Evolutionary conservation across 805 yeast genomes (phyloP), one percentile per base, ranked within the genome.

Genomic region (Wickerhamiella bombiphila): DNA sequence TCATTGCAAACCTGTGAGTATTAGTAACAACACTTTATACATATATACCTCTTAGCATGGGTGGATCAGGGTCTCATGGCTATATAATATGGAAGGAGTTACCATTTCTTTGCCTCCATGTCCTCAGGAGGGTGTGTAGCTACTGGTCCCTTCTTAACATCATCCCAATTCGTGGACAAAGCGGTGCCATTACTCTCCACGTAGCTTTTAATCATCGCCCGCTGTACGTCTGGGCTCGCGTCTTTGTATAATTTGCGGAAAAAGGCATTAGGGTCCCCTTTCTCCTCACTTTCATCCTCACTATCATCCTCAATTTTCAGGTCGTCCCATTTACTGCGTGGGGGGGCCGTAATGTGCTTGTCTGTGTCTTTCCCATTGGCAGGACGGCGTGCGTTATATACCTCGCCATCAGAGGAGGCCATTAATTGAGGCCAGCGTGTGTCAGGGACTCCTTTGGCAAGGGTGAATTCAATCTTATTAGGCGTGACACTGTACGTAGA

Each of bases 181-280:
- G 93, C 73, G 0, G 98, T 91, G 16, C 99, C 99, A 49, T 80
- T 79, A 48, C 94, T 80, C 58, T 91, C 95, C n/a, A 73, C 66
- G 51, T 71, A 91, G 37, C 94, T 81, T 61, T 91, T 91, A 93
- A 82, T 79, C 97, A 91, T 91, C 2, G 99, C 99, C 36, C 93
- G 66, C 47, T 65, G 65, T 1, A 93, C 77, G 50, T 91, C 95
- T 5, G 80, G 91, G 53, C 85, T 93, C 0, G 93, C 88, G 45
- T 69, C 75, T 20, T 68, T 67, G 59, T 79, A 91, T 8, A 91
- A 53, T 45, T 73, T 66, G 48, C 73, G 70, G 61, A 91, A 91
- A 50, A 91, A 86, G 18, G 68, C 70, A 11, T 63, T 64, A 0
- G 64, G 63, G 19, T 61, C 66, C 3, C 68, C 72, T 1, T 59